Evolutionary conservation across 2,329 filamentous ascomycete species (phyloP).

Genomic region (Podosphaera xanthii): DNA sequence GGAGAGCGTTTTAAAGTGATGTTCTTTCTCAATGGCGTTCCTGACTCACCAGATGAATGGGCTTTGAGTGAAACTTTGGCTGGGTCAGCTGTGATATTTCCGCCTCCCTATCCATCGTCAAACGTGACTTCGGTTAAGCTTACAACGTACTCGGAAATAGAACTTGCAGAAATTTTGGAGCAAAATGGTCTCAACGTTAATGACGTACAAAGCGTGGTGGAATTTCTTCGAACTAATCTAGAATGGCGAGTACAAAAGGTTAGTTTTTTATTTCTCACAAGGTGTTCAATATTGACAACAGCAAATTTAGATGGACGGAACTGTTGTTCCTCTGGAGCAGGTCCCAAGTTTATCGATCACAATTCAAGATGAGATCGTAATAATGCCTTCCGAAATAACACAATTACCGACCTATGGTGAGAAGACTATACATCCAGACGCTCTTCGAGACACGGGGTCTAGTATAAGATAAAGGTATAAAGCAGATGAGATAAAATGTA

Average conservation of each 20-base stretch:
- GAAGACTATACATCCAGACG: conserved; percentile 8
- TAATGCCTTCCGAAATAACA: conserved; percentile 3
- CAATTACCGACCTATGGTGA: conserved; percentile 9
- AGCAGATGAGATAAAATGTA: too few relatives aligned
- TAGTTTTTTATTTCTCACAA: conserved; percentile 1
- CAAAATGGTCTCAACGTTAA: conserved; percentile 3
- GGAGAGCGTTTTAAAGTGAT: conserved; percentile 9
- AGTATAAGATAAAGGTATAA: too few relatives aligned
- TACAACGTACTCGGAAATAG: conserved; percentile 9
- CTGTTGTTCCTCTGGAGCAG: conserved; percentile 3
- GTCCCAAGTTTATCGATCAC: conserved; percentile 6
- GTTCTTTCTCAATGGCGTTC: conserved; percentile 10
- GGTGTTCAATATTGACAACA: neutral
- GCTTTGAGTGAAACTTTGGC: conserved; percentile 2
- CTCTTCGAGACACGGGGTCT: neutral
- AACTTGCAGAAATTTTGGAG: conserved; percentile 5
- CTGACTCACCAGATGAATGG: conserved; percentile 9
- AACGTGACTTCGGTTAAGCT: conserved; percentile 1
- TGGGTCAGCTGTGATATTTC: conserved; percentile 10
- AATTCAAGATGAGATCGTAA: conserved; percentile 9
- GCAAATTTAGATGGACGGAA: conserved; percentile 8
- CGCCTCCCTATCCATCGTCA: conserved; percentile 7
- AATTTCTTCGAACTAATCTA: conserved; percentile 9
- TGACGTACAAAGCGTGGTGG: conserved; percentile 4
- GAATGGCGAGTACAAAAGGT: conserved; percentile 13